Percentiles rank a stretch among this genome's conserved stretches.
Conservation (phyloP, 2,329 filamentous ascomycete genomes). For the Cladosporium sp. region DNA sequence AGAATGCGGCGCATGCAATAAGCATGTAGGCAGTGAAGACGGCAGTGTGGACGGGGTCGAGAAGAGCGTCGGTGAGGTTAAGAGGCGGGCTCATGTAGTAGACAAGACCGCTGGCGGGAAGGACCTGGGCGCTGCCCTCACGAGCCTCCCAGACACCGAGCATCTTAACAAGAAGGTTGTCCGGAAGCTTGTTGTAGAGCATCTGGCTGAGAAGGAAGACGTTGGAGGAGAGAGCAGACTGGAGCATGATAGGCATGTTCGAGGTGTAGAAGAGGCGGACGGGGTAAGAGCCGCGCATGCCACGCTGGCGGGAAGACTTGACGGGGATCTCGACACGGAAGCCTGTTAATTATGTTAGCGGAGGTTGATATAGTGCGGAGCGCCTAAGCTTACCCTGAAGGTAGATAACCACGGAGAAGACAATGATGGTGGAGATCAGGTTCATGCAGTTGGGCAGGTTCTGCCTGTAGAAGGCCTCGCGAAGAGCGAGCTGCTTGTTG, state of each 20-base stretch:
- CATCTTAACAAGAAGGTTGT: constrained; percentile 96
- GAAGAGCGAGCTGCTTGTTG: constrained; percentile 97
- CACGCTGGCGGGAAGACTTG: constrained; percentile 98
- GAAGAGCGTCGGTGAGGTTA: constrained; percentile 93
- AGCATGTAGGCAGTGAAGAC: constrained; percentile 98
- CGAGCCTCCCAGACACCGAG: constrained; percentile 98
- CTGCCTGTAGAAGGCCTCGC: constrained; percentile 98
- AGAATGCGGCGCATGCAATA: constrained; percentile 94
- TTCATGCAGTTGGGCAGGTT: constrained; percentile 99
- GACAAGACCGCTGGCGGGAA: constrained; percentile 85
- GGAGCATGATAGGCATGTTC: constrained; percentile 99
- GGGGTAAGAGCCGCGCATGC: constrained; percentile 95
- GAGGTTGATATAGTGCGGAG: background rate
- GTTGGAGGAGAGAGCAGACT: constrained; percentile 97
- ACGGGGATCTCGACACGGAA: constrained; percentile 99
- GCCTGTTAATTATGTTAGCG: constrained; percentile 43
- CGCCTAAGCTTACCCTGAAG: constrained; percentile 39
- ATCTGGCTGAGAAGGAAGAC: constrained; percentile 99
- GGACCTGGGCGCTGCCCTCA: constrained; percentile 93
- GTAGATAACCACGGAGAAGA: constrained; percentile 98
- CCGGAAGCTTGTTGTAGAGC: constrained; percentile 97
- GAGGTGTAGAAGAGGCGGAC: constrained; percentile 99
- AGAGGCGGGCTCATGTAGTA: constrained; percentile 99
- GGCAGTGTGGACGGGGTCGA: constrained; percentile 94
- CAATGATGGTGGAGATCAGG: constrained; percentile 82